Conservation (phyloP, 2,329 filamentous ascomycete genomes). For the Juglanconis oblonga region DNA sequence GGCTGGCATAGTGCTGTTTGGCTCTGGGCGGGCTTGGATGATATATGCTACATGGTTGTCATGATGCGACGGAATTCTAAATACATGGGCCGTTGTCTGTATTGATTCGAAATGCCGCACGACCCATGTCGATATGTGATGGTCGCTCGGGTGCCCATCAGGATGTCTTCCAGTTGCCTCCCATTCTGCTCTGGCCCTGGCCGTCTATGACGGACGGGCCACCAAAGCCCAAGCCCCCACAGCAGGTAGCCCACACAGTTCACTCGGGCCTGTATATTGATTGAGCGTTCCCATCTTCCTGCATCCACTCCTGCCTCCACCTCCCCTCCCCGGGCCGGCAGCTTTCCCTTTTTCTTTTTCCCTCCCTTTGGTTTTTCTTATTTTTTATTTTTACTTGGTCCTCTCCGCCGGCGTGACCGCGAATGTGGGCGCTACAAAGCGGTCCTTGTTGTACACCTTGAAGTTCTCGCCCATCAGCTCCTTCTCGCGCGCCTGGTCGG, state of each 20-base stretch:
- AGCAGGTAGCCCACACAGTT: no score
- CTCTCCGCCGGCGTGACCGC: slow-evolving; percentile 63
- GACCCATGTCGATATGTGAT: background rate
- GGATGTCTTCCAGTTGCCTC: background rate
- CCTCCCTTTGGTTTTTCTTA: slow-evolving; percentile 34
- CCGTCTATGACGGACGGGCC: background rate
- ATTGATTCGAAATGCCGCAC: no score
- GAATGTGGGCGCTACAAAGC: slow-evolving; percentile 82
- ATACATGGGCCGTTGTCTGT: background rate
- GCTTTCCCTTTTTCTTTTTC: background rate
- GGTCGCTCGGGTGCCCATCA: background rate
- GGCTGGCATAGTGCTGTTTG: background rate
- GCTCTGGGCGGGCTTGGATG: background rate
- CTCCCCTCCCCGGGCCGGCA: no score
- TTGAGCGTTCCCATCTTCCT: no score
- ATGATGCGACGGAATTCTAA: background rate
- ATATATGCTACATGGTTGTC: background rate
- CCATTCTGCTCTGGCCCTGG: background rate
- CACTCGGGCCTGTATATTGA: no score
- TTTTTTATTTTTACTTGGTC: slow-evolving; percentile 60
- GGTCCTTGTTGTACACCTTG: slow-evolving; percentile 83
- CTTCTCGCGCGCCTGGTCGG: slow-evolving; percentile 87
- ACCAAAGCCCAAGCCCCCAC: no score
- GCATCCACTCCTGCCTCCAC: background rate
- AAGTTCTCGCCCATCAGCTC: slow-evolving; percentile 80